Conservation (phyloP, 345 rosid genomes). For the Citropsis articulata region DNA sequence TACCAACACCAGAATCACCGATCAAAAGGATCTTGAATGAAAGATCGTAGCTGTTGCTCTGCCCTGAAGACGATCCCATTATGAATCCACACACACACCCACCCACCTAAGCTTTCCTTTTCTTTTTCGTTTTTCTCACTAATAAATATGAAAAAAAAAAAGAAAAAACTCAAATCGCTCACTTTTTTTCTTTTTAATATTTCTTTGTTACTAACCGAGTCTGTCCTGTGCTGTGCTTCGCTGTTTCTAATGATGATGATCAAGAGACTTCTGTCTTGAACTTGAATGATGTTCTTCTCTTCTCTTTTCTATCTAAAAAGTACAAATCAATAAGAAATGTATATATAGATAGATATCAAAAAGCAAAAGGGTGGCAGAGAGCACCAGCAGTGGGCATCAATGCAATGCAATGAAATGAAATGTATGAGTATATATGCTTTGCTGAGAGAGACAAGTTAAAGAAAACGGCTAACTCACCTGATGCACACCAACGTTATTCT, state of each 20-base stretch:
- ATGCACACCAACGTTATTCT: slow-evolving; percentile 33
- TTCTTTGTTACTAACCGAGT: background rate
- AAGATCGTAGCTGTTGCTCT: slow-evolving; percentile 63
- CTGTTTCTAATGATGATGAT: slow-evolving; percentile 33
- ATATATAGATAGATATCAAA: background rate
- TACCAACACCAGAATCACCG: slow-evolving; percentile 96
- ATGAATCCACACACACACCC: background rate
- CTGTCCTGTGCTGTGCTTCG: slow-evolving; percentile 1
- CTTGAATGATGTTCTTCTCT: background rate
- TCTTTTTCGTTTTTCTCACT: background rate
- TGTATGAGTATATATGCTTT: slow-evolving; percentile 6
- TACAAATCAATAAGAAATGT: slow-evolving; percentile 26
- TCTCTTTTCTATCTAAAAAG: slow-evolving; percentile 20
- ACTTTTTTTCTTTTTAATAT: background rate
- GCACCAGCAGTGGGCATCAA: slow-evolving; percentile 36
- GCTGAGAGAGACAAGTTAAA: slow-evolving; percentile 35
- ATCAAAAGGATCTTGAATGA: slow-evolving; percentile 97
- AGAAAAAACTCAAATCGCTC: background rate
- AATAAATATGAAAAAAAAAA: background rate
- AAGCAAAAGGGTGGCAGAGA: slow-evolving; percentile 7
- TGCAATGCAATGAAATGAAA: background rate
- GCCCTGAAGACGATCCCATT: slow-evolving; percentile 91
- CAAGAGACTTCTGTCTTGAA: slow-evolving; percentile 4
- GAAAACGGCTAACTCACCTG: slow-evolving; percentile 42
- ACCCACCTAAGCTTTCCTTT: background rate